Conservation (phyloP, 179 eudicot genomes). For the Nepenthes alata region DNA sequence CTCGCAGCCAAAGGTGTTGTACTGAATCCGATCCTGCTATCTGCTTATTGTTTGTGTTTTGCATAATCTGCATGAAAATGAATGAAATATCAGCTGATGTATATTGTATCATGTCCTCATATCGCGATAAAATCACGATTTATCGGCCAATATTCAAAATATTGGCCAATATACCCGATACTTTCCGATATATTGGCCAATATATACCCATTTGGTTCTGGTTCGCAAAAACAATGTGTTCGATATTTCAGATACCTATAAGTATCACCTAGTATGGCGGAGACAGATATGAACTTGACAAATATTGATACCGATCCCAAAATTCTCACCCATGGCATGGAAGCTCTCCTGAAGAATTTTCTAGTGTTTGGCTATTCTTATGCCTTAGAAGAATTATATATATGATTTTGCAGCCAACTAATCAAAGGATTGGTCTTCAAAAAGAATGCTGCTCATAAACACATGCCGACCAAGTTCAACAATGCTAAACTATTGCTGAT, state of each 20-base stretch:
- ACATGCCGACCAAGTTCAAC: slow-evolving; percentile 68
- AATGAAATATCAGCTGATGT: too few species aligned
- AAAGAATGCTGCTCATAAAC: slow-evolving; percentile 94
- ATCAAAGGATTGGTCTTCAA: slow-evolving; percentile 82
- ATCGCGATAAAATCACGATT: too few species aligned
- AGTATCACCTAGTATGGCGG: neutral
- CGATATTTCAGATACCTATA: neutral
- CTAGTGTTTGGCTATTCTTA: neutral
- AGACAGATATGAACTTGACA: too few species aligned
- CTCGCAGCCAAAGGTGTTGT: slow-evolving; percentile 48
- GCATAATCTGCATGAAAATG: too few species aligned
- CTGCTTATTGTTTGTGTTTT: too few species aligned
- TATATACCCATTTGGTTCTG: too few species aligned
- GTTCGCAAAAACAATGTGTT: neutral
- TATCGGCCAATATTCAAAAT: too few species aligned
- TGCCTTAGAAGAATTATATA: neutral
- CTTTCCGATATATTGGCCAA: too few species aligned
- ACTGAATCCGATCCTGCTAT: neutral
- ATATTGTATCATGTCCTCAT: too few species aligned
- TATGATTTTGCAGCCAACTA: slow-evolving; percentile 43
- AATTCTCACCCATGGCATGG: too few species aligned
- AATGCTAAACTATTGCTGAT: slow-evolving; percentile 69
- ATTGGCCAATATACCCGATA: too few species aligned
- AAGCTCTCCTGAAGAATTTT: too few species aligned
- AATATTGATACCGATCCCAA: neutral